A percentile compares a stretch with the other conserved stretches of the same genome.
Evolutionary conservation across 805 yeast genomes (phyloP).

Genomic region (Candida glaebosa): DNA sequence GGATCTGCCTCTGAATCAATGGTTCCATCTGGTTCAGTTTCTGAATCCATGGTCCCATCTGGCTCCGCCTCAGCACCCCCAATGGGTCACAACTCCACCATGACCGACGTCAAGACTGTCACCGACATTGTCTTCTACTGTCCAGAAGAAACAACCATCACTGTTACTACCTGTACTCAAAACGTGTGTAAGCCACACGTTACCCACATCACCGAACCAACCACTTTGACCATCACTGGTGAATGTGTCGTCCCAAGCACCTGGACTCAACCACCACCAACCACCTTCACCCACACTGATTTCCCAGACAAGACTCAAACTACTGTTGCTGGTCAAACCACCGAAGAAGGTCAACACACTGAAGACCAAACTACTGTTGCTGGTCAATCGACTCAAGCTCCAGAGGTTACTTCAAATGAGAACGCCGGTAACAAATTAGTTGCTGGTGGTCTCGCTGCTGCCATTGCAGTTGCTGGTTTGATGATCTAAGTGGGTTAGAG

Average conservation of each 20-base stretch:
- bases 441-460: slow-evolving; percentile 37
- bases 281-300: no score
- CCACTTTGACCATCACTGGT: slow-evolving; percentile 77
- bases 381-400: slow-evolving; percentile 10
- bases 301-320: slow-evolving; percentile 4
- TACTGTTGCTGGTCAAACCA: slow-evolving; percentile 3
- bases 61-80: slow-evolving; percentile 20
- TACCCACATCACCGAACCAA: slow-evolving; percentile 65
- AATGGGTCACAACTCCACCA: slow-evolving; percentile 33
- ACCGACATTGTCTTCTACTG: slow-evolving; percentile 59
- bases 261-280: slow-evolving; percentile 9
- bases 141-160: slow-evolving; percentile 62
- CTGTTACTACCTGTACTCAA: slow-evolving; percentile 43
- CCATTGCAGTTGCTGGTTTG: slow-evolving; percentile 29
- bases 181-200: slow-evolving; percentile 33
- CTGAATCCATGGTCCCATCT: slow-evolving; percentile 21
- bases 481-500: background rate
- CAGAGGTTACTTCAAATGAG: slow-evolving; percentile 7
- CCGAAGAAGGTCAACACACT: background rate
- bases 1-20: slow-evolving; percentile 21
- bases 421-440: slow-evolving; percentile 27
- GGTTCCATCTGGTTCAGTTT: slow-evolving; percentile 23
- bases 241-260: slow-evolving; percentile 63
- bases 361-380: slow-evolving; percentile 12
- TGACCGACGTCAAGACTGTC: slow-evolving; percentile 45